Evolutionary conservation across 164 flowering plant genomes (phyloP).

Genomic region (Aristolochia californica): DNA sequence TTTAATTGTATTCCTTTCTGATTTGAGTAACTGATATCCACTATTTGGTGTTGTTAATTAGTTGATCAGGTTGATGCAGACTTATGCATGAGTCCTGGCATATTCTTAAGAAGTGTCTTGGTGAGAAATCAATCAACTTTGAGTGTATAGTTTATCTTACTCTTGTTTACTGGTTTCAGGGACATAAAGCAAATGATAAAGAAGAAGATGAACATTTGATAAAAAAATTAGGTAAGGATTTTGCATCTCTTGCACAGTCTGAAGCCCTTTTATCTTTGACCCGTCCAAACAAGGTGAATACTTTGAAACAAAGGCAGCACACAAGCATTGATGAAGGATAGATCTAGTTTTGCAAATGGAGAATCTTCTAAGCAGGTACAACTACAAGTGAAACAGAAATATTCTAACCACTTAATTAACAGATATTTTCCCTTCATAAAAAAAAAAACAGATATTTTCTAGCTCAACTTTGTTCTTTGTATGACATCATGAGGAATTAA

Average conservation of each 20-base stretch:
- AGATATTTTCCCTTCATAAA: too few species aligned
- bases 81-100: too few species aligned
- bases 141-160: too few species aligned
- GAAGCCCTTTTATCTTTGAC: conserved; percentile 41
- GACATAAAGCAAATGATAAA: conserved; percentile 67
- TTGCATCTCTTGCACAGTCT: conserved; percentile 53
- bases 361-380: conserved; percentile 31
- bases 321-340: conserved; percentile 22
- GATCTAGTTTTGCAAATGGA: conserved; percentile 5
- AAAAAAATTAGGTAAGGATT: conserved; percentile 68
- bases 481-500: neutral
- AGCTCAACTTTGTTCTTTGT: neutral
- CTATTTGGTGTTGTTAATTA: too few species aligned
- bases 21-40: too few species aligned
- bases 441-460: neutral
- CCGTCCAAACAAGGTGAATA: conserved; percentile 46
- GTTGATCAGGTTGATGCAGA: too few species aligned
- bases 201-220: conserved; percentile 67
- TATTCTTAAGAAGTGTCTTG: too few species aligned
- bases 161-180: conserved; percentile 23
- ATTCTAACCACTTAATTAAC: too few species aligned
- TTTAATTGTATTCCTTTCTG: too few species aligned
- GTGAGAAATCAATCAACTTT: too few species aligned
- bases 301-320: conserved; percentile 35
- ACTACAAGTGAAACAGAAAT: neutral